Conservation (phyloP, 805 yeast genomes). For the Candida andamanensis region DNA sequence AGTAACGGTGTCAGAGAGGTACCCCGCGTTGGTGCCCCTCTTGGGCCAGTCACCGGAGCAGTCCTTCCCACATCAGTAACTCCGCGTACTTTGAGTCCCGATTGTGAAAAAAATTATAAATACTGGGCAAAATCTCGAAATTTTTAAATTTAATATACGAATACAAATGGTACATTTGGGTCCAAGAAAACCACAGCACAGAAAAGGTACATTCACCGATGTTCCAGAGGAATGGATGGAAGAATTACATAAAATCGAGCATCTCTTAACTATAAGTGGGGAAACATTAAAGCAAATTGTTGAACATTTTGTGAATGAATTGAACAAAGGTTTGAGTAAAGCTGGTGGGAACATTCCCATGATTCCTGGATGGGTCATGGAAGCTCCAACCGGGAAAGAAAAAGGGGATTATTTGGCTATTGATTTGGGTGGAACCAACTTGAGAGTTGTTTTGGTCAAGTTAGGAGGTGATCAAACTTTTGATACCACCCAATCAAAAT, state of each 20-base stretch:
- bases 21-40: too few relatives aligned
- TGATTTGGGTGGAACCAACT: constrained; percentile 96
- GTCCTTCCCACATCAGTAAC: too few relatives aligned
- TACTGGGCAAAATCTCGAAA: background rate
- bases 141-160: background rate
- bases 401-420: constrained; percentile 87
- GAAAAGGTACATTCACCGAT: constrained; percentile 59
- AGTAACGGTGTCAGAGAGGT: too few relatives aligned
- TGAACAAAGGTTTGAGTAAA: constrained; percentile 72
- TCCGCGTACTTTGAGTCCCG: too few relatives aligned
- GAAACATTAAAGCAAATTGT: constrained; percentile 62
- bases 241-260: constrained; percentile 55
- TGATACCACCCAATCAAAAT: constrained; percentile 83
- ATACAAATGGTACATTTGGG: constrained; percentile 73
- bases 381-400: constrained; percentile 88
- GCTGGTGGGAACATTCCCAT: constrained; percentile 87
- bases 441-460: constrained; percentile 85
- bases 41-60: too few relatives aligned
- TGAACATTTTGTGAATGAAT: constrained; percentile 71
- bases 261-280: constrained; percentile 55
- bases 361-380: constrained; percentile 97
- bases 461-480: constrained; percentile 80
- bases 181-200: constrained; percentile 75
- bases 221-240: constrained; percentile 60
- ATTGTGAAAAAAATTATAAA: too few relatives aligned